Evolutionary conservation across 75 land plant genomes (phyloP), one percentile per base, ranked within the genome.

Genomic region (Sequoia sempervirens): DNA sequence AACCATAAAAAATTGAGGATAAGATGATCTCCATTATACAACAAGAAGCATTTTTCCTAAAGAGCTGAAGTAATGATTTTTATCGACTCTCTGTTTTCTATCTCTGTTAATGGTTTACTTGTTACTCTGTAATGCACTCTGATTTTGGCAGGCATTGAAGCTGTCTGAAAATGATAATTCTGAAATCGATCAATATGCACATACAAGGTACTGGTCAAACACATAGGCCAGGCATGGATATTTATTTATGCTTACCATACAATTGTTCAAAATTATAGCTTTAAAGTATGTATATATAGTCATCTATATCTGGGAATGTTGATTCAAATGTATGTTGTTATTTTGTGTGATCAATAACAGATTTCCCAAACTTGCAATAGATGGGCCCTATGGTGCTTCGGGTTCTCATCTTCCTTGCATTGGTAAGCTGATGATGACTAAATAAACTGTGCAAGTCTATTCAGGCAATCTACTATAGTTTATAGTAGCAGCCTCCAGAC

Each of bases 361-460:
- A 54, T 85, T 69, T 58, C 86, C 86, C 18, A 85, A 81, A 68
- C 30, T 85, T 53, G 53, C 54, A 8, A 85, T 85, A 8, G 86
- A 81, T 28, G 86, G 84, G 14, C 84, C 86, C 1, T 85, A 85
- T 46, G 75, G 86, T 23, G 86, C 83, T 43, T 54, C 83, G 12
- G 83, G n/a, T n/a, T n/a, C n/a, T n/a, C n/a, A n/a, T n/a, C n/a
- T n/a, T n/a, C n/a, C n/a, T n/a, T n/a, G n/a, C n/a, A n/a, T n/a
- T n/a, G n/a, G n/a, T n/a, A n/a, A n/a, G n/a, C n/a, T n/a, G n/a
- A n/a, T n/a, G n/a, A n/a, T n/a, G n/a, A n/a, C n/a, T 69, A 69
- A 58, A 3, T 69, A 28, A 69, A 11, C 36, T 28, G 34, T 12
- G 13, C 26, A 20, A 9, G 1, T 69, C 13, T 69, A 30, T 69